Evolutionary conservation across 352 stramenopile species (phyloP), one percentile per base, ranked within the genome.

Genomic region (Globisporangium paddicum): DNA sequence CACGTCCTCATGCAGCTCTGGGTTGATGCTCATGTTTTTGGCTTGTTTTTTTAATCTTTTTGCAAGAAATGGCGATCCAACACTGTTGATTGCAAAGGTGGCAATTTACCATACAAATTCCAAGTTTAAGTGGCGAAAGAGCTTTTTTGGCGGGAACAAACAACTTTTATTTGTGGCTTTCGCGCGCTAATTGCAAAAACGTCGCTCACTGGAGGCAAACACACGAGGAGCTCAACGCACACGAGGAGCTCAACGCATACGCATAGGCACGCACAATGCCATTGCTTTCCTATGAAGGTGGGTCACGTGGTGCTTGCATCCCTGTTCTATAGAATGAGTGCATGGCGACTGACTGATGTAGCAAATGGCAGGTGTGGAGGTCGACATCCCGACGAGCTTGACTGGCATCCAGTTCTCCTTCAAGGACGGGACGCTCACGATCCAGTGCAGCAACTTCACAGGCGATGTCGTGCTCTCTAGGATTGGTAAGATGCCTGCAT

Each of bases 391-490:
- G 0, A 64, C 66, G 38, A 64, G 70, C 53, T 66, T 91, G 14
- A 58, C 79, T 18, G 80, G 79, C 47, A 75, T 94, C 44, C 70
- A 75, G 54, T 94, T 94, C 53, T 59, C 73, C 19, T 91, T 94
- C 60, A 53, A 56, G 7, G 63, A 70, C 9, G 84, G 84, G 11
- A 55, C 67, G 47, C 72, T 94, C 30, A 73, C 73, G 45, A 90
- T 94, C 63, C 75, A 79, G 48, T 94, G 84, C 67, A 59, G 56
- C 57, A 73, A 77, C 73, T 94, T 94, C 64, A 86, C 80, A 10
- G 84, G 84, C 51, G 60, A 77, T 42, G 72, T 94, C 28, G 73
- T 87, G 46, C 68, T 94, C 42, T 71, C 69, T 42, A 90, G 80
- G 59, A 66, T 68, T 80, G 73, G 48, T 60, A 32, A 44, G 63